Percentiles rank a stretch among this genome's conserved stretches.
phyloP scores from a whole-genome alignment of 2,329 filamentous ascomycete species.

The Catunica adiposa region DNA sequence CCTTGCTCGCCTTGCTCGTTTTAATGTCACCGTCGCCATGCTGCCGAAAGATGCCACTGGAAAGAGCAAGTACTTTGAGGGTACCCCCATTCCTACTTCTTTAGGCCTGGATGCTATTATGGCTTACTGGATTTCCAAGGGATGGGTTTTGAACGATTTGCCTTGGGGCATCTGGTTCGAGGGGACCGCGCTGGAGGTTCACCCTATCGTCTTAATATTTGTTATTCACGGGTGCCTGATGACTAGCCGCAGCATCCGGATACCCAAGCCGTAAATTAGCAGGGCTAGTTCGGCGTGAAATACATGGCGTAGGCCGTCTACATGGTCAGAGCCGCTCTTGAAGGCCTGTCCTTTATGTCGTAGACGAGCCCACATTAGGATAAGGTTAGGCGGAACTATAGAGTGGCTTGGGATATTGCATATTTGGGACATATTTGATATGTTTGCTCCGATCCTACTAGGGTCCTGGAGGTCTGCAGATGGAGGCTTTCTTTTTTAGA shows the following conservation, averaged over 20 bases:
- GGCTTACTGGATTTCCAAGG: conserved; percentile 73
- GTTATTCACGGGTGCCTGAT: conserved; percentile 81
- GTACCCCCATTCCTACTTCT: conserved; percentile 86
- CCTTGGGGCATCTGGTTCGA: conserved; percentile 54
- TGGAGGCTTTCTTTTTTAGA: background rate
- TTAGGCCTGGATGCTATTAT: conserved; percentile 67
- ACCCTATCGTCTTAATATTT: conserved; percentile 68
- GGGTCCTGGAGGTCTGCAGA: background rate
- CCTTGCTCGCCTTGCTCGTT: conserved; percentile 80
- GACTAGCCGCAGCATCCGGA: conserved; percentile 87
- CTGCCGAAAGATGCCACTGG: conserved; percentile 83
- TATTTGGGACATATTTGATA: too few species aligned
- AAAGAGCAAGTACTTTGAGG: conserved; percentile 92
- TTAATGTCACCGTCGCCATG: conserved; percentile 85
- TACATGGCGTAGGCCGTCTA: background rate
- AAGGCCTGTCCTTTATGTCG: too few species aligned
- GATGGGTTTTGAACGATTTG: conserved; percentile 64
- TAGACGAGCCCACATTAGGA: too few species aligned
- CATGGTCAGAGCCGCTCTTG: too few species aligned
- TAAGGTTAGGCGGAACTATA: too few species aligned
- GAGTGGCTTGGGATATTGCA: too few species aligned
- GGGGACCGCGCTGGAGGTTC: conserved; percentile 61
- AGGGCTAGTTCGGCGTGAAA: background rate
- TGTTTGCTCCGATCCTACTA: too few species aligned
- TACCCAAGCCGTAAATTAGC: conserved; percentile 58